Base-by-base conservation (phyloP, 2,329 filamentous ascomycete genomes). In the Stachybotrys chlorohalonatus region DNA sequence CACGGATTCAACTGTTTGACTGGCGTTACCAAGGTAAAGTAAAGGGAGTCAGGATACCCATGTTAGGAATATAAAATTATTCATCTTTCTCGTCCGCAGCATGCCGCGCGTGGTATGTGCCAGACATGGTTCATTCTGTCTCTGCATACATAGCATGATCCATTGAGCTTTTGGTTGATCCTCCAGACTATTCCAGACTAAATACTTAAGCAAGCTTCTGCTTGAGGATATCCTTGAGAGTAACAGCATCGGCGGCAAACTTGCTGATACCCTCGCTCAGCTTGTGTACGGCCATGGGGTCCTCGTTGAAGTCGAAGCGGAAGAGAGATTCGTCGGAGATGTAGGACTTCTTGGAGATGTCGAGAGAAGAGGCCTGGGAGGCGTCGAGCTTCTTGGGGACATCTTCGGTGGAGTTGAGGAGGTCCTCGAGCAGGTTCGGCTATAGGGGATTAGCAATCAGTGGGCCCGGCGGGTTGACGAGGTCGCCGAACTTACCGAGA, bases 251-350 rank as follows among this genome's bases (percentile, higher is more conserved):
- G 64, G 94, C 94, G 56, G 94, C 93, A 70, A 99, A 99, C 81
- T 96, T 96, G 82, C 90, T 95, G 82, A 99, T 99, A 77, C 94
- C 94, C 79, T 99, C 94, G 59, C 92, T 89, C 66, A 99, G 86
- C 88, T 99, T 99, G 87, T 97, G 92, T 63, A 95, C 90, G 60
- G 90, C 94, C 94, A 99, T 99, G 75, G 93, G 88, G 70, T 99
- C 91, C 83, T 99, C 94, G 83, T 99, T 99, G 86, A 99, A 96
- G 77, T 92, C 89, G 81, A 96, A 99, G 74, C 94, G 91, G 92
- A 97, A 99, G 52, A 76, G 69, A 53, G 91, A 68, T 84, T 99
- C 94, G 75, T 94, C 80, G 70, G 87, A 84, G 75, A 99, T 87
- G 84, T 96, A 99, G 56, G 78, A 79, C 81, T 89, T 89, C 89